phyloP scores from a whole-genome alignment of 352 stramenopile genomes.

The Phytophthora pisi region DNA sequence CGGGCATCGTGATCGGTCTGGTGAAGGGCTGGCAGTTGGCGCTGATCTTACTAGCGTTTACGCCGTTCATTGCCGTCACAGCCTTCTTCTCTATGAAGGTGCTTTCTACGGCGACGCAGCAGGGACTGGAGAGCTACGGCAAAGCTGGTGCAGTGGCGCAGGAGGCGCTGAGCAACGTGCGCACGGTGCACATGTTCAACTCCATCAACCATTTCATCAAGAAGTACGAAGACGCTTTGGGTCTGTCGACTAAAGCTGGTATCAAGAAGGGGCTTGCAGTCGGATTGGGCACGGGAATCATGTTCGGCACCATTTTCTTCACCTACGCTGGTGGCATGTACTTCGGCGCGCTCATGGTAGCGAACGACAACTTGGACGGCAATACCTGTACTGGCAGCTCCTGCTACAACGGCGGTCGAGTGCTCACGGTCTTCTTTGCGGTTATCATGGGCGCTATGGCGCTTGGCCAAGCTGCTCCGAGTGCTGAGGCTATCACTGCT shows the following conservation, averaged over 20 bases:
- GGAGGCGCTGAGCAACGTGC: slow-evolving; percentile 72
- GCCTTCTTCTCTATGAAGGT: slow-evolving; percentile 60
- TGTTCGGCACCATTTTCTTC: slow-evolving; percentile 72
- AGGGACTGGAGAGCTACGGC: slow-evolving; percentile 61
- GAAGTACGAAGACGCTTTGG: slow-evolving; percentile 66
- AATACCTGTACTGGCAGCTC: slow-evolving; percentile 39
- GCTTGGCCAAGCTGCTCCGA: slow-evolving; percentile 69
- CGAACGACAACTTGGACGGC: slow-evolving; percentile 59
- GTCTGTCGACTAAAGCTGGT: slow-evolving; percentile 48
- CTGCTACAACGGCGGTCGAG: slow-evolving; percentile 70
- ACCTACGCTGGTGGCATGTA: slow-evolving; percentile 83
- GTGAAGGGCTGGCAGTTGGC: slow-evolving; percentile 71
- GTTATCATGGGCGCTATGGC: slow-evolving; percentile 79
- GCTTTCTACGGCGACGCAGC: slow-evolving; percentile 51
- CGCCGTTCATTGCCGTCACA: slow-evolving; percentile 63
- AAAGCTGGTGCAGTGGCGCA: slow-evolving; percentile 76
- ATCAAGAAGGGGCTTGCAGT: slow-evolving; percentile 58
- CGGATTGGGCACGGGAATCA: slow-evolving; percentile 61
- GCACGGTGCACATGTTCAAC: slow-evolving; percentile 85
- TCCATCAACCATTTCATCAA: slow-evolving; percentile 55
- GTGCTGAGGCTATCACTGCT: slow-evolving; percentile 59
- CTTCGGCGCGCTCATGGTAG: slow-evolving; percentile 73
- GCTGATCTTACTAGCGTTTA: slow-evolving; percentile 67
- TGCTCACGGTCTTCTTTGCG: slow-evolving; percentile 75
- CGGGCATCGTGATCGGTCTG: slow-evolving; percentile 67